Base-by-base conservation (phyloP, 75 land plant species). In the Adiantum capillusveneris region DNA sequence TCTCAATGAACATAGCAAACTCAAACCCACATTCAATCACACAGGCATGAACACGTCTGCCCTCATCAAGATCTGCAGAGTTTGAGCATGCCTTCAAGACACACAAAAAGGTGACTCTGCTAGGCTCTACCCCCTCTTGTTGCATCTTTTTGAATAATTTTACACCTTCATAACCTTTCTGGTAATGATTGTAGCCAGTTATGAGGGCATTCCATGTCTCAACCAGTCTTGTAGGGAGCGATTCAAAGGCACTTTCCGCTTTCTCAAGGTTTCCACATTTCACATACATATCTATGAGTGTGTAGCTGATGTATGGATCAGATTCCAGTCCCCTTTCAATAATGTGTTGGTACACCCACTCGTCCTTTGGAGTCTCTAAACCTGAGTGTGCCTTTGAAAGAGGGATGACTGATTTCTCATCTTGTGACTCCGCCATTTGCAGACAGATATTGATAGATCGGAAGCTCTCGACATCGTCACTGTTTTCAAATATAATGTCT, bases 61-160 rank as follows among this genome's bases (percentile, higher is more conserved):
- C 69, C 17, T 31, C 31, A 6, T 25, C 18, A 0, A 59, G 17
- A 1, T 30, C 46, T 6, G 53, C 27, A 11, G 66, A 44, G 43
- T 53, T 63, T 1, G 79, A 67, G 62, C 71, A 71, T 1, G 75
- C 75, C 21, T 67, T 60, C 17, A 81, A 66, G 5, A 69, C 25
- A 29, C 74, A 63, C 20, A 58, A 28, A 5, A 81, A 63, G 14
- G 78, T 63, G 42, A 62, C 75, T 12, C 54, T 62, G 65, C 74
- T 77, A 17, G 80, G 73, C n/a, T 56, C 64, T 1, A 67, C 24
- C 31, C 75, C 71, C 31, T 62, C 20, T 36, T 2, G 11, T 39
- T 65, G 77, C 85, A 82, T 74, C 49, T 39, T 5, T 1, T 50
- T 2, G 34, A 73, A 75, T 24, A 65, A 64, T 55, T 57, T 21